phyloP scores from a whole-genome alignment of 306 rosid genomes.

The Hippophae rhamnoides region DNA sequence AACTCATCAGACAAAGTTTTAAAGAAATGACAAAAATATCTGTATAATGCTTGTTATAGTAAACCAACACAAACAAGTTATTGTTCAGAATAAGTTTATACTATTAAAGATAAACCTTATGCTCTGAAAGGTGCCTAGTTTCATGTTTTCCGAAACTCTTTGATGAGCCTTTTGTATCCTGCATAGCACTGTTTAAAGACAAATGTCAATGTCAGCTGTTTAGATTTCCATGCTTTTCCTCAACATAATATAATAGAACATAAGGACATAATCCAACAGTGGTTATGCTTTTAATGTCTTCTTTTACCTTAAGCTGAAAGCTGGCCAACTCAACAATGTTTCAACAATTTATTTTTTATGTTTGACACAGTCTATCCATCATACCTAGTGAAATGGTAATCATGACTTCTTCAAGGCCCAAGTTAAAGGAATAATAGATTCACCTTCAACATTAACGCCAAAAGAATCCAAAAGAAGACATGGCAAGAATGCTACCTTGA shows the following conservation, averaged over 20 bases:
- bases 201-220: slow-evolving; percentile 3
- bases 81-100: neutral
- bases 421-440: too few species aligned
- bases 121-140: slow-evolving; percentile 89
- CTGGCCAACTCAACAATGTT: neutral
- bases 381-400: too few species aligned
- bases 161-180: slow-evolving; percentile 60
- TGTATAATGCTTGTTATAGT: slow-evolving; percentile 1
- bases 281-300: neutral
- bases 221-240: neutral
- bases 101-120: slow-evolving; percentile 43
- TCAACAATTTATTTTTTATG: too few species aligned
- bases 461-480: neutral
- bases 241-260: neutral
- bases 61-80: slow-evolving; percentile 2
- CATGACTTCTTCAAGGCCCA: too few species aligned
- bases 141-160: slow-evolving; percentile 79
- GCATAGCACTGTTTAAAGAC: slow-evolving; percentile 38
- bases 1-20: slow-evolving; percentile 31
- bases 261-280: neutral
- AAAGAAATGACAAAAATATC: slow-evolving; percentile 10
- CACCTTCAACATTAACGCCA: neutral
- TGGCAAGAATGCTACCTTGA: neutral
- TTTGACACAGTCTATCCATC: too few species aligned
- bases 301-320: neutral